These are phyloP conservation scores for Thalassiosira ordinaria DNA, from an alignment of 352 stramenopile species.

Conservation along the genomic window DNA sequence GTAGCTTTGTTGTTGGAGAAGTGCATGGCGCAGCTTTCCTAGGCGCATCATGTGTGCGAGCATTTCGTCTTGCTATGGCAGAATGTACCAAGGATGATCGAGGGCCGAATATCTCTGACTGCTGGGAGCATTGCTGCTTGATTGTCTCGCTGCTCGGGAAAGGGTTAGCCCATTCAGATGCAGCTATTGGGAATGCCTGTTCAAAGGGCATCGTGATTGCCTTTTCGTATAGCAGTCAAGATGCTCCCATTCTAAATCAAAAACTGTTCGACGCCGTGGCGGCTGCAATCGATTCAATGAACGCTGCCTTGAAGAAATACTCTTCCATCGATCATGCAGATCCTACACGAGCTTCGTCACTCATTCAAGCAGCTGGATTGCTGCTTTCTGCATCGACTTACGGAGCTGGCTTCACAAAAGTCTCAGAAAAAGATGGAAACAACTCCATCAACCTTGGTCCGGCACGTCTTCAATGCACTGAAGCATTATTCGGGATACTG, in stretches of 20 bases:
- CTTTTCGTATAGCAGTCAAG: conserved; percentile 62
- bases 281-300: conserved; percentile 52
- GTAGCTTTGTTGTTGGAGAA: conserved; percentile 48
- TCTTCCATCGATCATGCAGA: conserved; percentile 66
- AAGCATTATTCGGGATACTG: conserved; percentile 68
- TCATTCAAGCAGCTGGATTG: conserved; percentile 61
- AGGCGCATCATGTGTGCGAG: conserved; percentile 56
- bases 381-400: conserved; percentile 61
- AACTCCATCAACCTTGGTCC: conserved; percentile 43
- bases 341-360: conserved; percentile 50
- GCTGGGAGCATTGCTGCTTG: conserved; percentile 41
- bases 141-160: conserved; percentile 64
- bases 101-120: conserved; percentile 22
- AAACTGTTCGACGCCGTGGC: conserved; percentile 49
- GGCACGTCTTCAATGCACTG: conserved; percentile 61
- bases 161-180: conserved; percentile 62
- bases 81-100: conserved; percentile 8
- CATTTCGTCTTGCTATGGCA: conserved; percentile 57
- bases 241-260: conserved; percentile 66
- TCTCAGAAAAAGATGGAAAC: conserved; percentile 5
- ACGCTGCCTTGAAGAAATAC: conserved; percentile 63
- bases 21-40: conserved; percentile 77
- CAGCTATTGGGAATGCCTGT: conserved; percentile 72
- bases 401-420: conserved; percentile 32
- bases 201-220: conserved; percentile 65